Conservation (phyloP, 306 rosid species). For the Luffa aegyptiaca region DNA sequence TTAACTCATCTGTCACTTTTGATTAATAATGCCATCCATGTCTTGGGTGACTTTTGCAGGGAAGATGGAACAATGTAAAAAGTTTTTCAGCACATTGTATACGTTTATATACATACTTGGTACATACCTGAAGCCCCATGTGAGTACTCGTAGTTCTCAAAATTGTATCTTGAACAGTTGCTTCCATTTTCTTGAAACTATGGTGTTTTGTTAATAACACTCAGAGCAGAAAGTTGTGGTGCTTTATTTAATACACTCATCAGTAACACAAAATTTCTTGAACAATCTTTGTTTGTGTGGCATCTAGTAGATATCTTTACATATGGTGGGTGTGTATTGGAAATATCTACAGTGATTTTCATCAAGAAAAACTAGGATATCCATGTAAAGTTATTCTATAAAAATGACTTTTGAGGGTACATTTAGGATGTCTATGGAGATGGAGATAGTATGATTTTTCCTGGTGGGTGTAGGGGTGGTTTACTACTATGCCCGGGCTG, state of each 20-base stretch:
- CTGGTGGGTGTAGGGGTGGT: not conserved
- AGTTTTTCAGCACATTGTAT: conserved; percentile 46
- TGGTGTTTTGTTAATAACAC: not conserved
- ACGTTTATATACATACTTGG: conserved; percentile 63
- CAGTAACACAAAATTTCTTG: not conserved
- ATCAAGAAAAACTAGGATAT: not conserved
- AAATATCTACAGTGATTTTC: not conserved
- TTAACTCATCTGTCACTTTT: not conserved
- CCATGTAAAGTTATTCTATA: not conserved
- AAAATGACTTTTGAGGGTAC: not conserved
- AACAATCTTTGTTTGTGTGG: not conserved
- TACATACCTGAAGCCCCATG: conserved; percentile 86
- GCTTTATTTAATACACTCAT: not conserved
- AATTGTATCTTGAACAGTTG: not conserved
- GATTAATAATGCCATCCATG: not conserved
- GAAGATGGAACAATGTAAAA: conserved; percentile 58
- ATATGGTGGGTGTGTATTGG: not conserved
- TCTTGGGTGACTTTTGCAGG: conserved; percentile 36
- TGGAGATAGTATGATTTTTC: not conserved
- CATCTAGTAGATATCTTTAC: not conserved
- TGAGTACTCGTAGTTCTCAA: conserved; percentile 29
- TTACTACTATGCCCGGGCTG: not conserved
- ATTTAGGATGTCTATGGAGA: not conserved
- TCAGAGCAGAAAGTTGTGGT: not conserved
- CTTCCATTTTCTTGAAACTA: not conserved